These are phyloP conservation scores for Aspergillus ostianus DNA, from an alignment of 495 filamentous ascomycete species.

Conservation along the genomic window DNA sequence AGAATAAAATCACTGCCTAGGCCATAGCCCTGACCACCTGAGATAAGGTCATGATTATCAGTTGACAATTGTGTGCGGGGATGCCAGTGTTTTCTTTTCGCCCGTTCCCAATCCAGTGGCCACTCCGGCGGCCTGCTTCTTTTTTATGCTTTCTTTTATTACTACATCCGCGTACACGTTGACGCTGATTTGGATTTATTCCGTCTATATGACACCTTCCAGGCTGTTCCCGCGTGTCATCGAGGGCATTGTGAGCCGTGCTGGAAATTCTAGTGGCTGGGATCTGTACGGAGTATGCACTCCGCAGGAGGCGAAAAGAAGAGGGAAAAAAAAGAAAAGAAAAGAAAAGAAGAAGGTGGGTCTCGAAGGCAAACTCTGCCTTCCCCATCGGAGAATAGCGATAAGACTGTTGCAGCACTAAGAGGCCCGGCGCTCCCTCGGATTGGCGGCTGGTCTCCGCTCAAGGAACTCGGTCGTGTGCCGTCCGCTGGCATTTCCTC, in stretches of 20 bases:
- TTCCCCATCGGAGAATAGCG: conserved; percentile 6
- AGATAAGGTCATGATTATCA: conserved; percentile 8
- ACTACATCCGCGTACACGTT: too few relatives aligned
- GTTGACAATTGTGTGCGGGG: conserved; percentile 6
- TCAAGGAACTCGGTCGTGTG: conserved; percentile 1
- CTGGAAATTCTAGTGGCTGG: neutral
- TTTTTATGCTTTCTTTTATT: conserved; percentile 4
- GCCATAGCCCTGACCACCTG: conserved; percentile 6
- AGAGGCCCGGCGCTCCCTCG: neutral
- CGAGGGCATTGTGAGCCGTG: too few relatives aligned
- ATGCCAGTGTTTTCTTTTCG: neutral
- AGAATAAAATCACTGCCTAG: neutral
- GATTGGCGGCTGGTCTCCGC: conserved; percentile 6
- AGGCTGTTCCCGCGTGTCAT: neutral
- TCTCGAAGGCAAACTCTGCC: neutral
- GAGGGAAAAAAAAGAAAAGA: neutral
- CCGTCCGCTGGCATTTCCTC: neutral
- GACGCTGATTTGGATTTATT: too few relatives aligned
- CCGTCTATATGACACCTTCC: too few relatives aligned
- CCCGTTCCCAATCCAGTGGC: conserved; percentile 4
- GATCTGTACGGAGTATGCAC: neutral
- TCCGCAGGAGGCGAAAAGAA: neutral
- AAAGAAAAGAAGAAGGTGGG: too few relatives aligned
- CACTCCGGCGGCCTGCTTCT: neutral
- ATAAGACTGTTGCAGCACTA: conserved; percentile 24